Percentiles rank a stretch among this genome's conserved stretches.
phyloP scores from a whole-genome alignment of 208 protist species.

The Balamuthia mandrillaris region DNA sequence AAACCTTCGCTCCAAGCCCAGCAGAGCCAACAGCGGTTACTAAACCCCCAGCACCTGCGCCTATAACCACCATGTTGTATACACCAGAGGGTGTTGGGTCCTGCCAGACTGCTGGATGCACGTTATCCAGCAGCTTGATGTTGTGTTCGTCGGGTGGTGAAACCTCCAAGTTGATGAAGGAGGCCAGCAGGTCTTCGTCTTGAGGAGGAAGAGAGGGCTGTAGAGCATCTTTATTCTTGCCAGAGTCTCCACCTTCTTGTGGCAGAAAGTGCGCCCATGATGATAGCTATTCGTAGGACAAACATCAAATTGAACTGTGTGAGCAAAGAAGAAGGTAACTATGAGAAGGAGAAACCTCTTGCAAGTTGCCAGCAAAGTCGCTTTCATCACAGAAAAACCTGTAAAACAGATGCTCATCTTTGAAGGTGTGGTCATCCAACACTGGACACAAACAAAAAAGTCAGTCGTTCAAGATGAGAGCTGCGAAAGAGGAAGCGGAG shows the following conservation, averaged over 20 bases:
- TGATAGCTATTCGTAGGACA: not conserved
- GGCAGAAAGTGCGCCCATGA: not conserved
- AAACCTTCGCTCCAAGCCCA: not conserved
- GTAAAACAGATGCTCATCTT: conserved; percentile 45
- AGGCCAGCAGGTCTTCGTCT: not conserved
- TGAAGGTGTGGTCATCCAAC: conserved; percentile 42
- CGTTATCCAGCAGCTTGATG: conserved; percentile 33
- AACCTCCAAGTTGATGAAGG: not conserved
- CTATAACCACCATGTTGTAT: conserved; percentile 63
- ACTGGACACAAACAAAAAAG: too few species aligned
- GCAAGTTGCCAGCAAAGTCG: not conserved
- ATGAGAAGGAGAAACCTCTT: not conserved
- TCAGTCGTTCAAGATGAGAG: conserved; percentile 26
- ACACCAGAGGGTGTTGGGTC: conserved; percentile 14
- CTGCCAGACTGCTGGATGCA: conserved; percentile 39
- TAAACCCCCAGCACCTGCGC: conserved; percentile 47
- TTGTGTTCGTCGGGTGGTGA: conserved; percentile 43
- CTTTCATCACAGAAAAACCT: conserved; percentile 9
- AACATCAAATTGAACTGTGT: not conserved
- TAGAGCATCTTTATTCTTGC: not conserved
- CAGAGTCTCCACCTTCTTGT: not conserved
- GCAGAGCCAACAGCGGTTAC: conserved; percentile 27
- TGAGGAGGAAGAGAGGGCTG: not conserved
- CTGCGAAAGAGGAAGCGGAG: not conserved
- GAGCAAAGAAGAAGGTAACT: not conserved